Conservation (phyloP, 2,329 filamentous ascomycete genomes). For the Cercospora zeae-maydis region DNA sequence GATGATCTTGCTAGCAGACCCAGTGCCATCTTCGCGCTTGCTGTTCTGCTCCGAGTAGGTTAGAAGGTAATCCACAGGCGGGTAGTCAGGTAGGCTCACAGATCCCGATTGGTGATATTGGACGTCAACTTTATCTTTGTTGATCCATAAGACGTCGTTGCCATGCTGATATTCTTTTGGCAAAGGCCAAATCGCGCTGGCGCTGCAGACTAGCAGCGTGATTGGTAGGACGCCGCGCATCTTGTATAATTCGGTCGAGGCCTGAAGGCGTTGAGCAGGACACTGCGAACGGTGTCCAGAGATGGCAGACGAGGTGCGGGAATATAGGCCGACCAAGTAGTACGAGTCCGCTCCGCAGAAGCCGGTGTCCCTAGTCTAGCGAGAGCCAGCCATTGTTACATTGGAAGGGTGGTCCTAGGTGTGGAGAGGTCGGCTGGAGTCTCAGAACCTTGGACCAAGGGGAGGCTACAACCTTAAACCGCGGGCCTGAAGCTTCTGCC, state of each 20-base stretch:
- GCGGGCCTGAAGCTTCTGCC: conserved; percentile 6
- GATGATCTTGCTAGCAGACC: conserved; percentile 39
- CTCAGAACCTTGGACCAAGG: neutral
- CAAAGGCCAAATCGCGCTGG: conserved; percentile 44
- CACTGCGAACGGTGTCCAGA: neutral
- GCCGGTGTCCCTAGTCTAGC: conserved; percentile 6
- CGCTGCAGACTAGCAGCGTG: conserved; percentile 23
- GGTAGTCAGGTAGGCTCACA: conserved; percentile 20
- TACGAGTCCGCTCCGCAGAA: neutral
- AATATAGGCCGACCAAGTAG: neutral
- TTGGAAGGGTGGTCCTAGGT: conserved; percentile 3
- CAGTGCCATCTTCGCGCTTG: conserved; percentile 6
- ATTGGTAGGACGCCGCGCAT: conserved; percentile 16
- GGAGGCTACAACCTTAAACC: conserved; percentile 9
- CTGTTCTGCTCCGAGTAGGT: conserved; percentile 17
- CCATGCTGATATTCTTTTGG: conserved; percentile 41
- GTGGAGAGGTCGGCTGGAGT: neutral
- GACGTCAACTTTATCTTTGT: conserved; percentile 37
- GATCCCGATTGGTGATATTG: conserved; percentile 33
- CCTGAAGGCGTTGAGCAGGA: neutral
- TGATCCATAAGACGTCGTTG: conserved; percentile 42
- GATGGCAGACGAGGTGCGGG: neutral
- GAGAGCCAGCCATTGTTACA: conserved; percentile 13
- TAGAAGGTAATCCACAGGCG: conserved; percentile 12
- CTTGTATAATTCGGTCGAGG: neutral